Evolutionary conservation across 2,329 filamentous ascomycete genomes (phyloP).

Genomic region (Aspergillus melleus): DNA sequence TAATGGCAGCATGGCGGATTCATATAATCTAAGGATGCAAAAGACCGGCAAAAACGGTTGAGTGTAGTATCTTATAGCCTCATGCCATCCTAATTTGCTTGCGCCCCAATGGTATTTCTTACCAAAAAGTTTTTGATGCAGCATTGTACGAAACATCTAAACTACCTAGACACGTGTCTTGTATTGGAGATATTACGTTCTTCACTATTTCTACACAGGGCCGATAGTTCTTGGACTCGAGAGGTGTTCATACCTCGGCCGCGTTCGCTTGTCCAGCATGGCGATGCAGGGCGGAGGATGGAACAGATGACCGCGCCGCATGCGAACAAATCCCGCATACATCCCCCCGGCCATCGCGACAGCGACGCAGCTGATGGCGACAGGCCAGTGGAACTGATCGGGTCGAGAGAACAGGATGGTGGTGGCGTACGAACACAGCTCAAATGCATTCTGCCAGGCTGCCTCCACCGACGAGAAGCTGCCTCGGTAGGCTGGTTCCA

Average conservation of each 20-base stretch:
- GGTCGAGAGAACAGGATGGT: slow-evolving; percentile 67
- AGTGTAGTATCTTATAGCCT: too few relatives aligned
- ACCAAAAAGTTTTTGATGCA: too few relatives aligned
- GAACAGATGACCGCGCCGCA: slow-evolving; percentile 60
- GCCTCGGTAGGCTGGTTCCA: slow-evolving; percentile 60
- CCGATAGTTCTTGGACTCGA: neutral
- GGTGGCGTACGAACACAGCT: slow-evolving; percentile 64
- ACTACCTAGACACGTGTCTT: too few relatives aligned
- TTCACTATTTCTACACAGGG: neutral
- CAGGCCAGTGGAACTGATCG: slow-evolving; percentile 64
- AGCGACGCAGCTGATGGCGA: slow-evolving; percentile 55
- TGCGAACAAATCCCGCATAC: slow-evolving; percentile 59
- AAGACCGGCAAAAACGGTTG: too few relatives aligned
- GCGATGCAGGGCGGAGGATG: slow-evolving; percentile 36
- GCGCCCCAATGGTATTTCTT: too few relatives aligned
- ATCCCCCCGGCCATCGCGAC: slow-evolving; percentile 30
- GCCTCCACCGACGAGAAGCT: slow-evolving; percentile 69
- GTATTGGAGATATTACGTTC: too few relatives aligned
- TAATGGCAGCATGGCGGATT: too few relatives aligned
- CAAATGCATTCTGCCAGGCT: slow-evolving; percentile 68
- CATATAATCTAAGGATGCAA: too few relatives aligned
- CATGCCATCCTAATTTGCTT: too few relatives aligned
- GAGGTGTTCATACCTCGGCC: neutral
- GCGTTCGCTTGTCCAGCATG: neutral
- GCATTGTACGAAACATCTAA: too few relatives aligned